Base-by-base conservation (phyloP, 2,329 filamentous ascomycete species). In the Davidsoniella australis region DNA sequence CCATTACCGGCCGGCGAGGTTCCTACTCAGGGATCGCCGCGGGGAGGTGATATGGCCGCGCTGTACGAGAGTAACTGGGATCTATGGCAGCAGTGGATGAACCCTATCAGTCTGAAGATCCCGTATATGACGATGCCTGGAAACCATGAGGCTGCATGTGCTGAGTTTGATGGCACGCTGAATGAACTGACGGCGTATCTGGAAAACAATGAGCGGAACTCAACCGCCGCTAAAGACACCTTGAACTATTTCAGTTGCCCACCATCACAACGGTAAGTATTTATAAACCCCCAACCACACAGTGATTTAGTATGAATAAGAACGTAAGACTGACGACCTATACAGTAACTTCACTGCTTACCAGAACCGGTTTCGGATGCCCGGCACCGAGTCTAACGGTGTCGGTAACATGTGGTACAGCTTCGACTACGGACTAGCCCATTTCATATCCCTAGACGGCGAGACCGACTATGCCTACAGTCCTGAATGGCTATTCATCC, bases 331-430 rank as follows among this genome's bases (percentile, higher is more conserved):
- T 47, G 24, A 41, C 37, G 23, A 12, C 29, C 29, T 12, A 24
- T 10, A 40, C 17, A 47, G 45, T 48, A 71, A 71, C 59, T 71
- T 68, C 59, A 72, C 69, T n/a, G 63, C 67, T 5, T 71, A 62
- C 58, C 66, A 71, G 55, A 60, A 72, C 57, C 68, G 69, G 41
- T 73, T 72, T 63, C 64, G 65, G 47, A 72, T 72, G 67, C 68
- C 69, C 1, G 70, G 70, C 20, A 53, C 55, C 1, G 68, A 72
- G 54, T 63, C 62, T 8, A 66, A 66, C 3, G 70, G 70, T 33
- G 67, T 71, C 8, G 62, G 66, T 47, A 72, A 71, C 62, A 68
- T 72, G 56, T 72, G 70, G 70, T 72, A 73, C 59, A 70, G 66
- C 1, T 73, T 72, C 55, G 69, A 73, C 60, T 72, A 72, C 54